A percentile compares a stretch with the other conserved stretches of the same genome.
Conservation (phyloP, 768 basidiomycete genomes). For the Tremella yokohamensis region DNA sequence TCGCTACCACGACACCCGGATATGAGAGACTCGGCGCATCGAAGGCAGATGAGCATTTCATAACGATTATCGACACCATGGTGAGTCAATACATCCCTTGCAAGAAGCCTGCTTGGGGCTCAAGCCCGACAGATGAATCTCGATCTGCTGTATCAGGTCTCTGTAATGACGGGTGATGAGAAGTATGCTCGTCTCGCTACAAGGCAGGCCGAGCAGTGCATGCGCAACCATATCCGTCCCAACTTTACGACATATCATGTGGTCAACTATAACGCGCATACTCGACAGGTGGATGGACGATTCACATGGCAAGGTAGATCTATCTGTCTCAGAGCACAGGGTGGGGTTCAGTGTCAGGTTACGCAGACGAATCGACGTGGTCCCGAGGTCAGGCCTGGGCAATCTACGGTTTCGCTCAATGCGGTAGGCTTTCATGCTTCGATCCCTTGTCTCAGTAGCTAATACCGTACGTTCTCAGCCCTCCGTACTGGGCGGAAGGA, state of each 20-base stretch:
- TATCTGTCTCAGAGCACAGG: no score
- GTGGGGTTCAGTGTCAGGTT: slow-evolving; percentile 1
- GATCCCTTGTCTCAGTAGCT: neutral
- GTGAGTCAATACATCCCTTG: slow-evolving; percentile 15
- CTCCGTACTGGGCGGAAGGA: slow-evolving; percentile 37
- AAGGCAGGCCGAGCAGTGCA: slow-evolving; percentile 33
- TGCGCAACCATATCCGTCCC: slow-evolving; percentile 27
- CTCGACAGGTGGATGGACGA: slow-evolving; percentile 19
- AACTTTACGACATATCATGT: slow-evolving; percentile 42
- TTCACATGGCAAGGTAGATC: slow-evolving; percentile 30
- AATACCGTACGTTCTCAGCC: slow-evolving; percentile 17
- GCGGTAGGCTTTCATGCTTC: slow-evolving; percentile 22
- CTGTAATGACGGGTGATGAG: slow-evolving; percentile 31
- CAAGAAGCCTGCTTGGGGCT: neutral
- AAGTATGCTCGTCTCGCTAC: slow-evolving; percentile 34
- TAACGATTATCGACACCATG: slow-evolving; percentile 46
- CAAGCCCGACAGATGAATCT: slow-evolving; percentile 35
- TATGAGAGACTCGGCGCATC: no score
- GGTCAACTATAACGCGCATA: slow-evolving; percentile 39
- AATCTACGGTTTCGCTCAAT: slow-evolving; percentile 43
- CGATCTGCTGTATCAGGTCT: slow-evolving; percentile 38
- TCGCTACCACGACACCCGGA: neutral
- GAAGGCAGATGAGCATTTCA: slow-evolving; percentile 32
- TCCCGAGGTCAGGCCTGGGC: slow-evolving; percentile 43
- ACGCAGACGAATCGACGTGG: slow-evolving; percentile 39